A percentile compares a stretch with the other conserved stretches of the same genome.
phyloP scores from a whole-genome alignment of 495 filamentous ascomycete genomes.

The Monascus purpureus region DNA sequence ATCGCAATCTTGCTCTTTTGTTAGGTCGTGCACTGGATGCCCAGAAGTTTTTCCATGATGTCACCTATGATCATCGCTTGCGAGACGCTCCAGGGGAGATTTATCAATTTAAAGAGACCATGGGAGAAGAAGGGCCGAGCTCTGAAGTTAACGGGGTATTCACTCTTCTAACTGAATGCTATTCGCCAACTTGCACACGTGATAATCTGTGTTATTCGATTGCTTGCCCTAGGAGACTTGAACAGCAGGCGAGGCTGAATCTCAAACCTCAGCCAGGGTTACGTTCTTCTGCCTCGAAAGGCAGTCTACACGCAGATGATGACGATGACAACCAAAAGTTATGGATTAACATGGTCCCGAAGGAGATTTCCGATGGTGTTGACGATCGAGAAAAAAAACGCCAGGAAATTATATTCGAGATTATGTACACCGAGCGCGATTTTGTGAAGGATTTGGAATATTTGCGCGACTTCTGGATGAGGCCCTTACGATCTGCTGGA shows the following conservation, averaged over 20 bases:
- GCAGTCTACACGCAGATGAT: conserved; percentile 72
- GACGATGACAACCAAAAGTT: conserved; percentile 93
- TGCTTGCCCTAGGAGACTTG: conserved; percentile 83
- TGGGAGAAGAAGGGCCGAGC: conserved; percentile 69
- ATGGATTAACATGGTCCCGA: conserved; percentile 97
- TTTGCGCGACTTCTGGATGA: conserved; percentile 96
- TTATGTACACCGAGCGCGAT: conserved; percentile 97
- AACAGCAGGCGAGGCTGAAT: conserved; percentile 89
- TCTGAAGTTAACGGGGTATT: conserved; percentile 93
- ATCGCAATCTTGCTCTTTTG: conserved; percentile 86
- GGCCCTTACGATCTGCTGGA: conserved; percentile 60
- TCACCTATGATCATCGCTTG: conserved; percentile 91
- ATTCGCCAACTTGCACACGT: conserved; percentile 90
- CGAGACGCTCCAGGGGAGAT: conserved; percentile 83
- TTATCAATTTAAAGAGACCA: conserved; percentile 90
- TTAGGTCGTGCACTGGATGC: conserved; percentile 91
- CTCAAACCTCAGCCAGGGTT: conserved; percentile 81
- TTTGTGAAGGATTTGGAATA: conserved; percentile 99
- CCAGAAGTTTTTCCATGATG: conserved; percentile 99
- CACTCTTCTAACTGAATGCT: conserved; percentile 90
- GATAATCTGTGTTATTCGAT: conserved; percentile 97
- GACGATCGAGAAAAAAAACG: conserved; percentile 89
- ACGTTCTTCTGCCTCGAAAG: conserved; percentile 63
- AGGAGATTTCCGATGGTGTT: conserved; percentile 82
- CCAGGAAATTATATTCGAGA: conserved; percentile 94